phyloP scores from a whole-genome alignment of 306 rosid genomes.

The Vigna hirtella region DNA sequence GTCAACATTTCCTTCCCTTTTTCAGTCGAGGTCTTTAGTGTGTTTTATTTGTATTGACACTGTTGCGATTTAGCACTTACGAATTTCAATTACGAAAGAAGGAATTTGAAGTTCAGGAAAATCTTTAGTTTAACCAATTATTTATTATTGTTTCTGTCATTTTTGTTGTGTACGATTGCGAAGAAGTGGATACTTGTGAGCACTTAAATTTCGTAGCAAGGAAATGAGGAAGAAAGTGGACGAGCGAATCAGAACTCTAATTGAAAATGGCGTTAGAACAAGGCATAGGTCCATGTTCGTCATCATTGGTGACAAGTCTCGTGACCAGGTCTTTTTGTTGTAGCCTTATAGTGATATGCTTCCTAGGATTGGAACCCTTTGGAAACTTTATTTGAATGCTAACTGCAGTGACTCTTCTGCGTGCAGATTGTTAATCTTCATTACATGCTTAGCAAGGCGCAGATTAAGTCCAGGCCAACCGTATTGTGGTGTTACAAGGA shows the following conservation, averaged over 20 bases:
- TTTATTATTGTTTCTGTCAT: neutral
- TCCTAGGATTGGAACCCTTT: neutral
- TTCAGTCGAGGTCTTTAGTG: neutral
- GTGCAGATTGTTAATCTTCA: constrained; percentile 91
- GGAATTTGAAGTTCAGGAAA: no score
- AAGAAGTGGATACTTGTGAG: neutral
- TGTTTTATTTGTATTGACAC: neutral
- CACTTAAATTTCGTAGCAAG: constrained; percentile 29
- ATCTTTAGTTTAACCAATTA: no score
- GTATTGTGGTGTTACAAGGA: constrained; percentile 94
- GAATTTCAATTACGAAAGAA: no score
- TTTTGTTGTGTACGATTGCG: constrained; percentile 4
- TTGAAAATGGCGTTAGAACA: constrained; percentile 88
- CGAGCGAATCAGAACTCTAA: constrained; percentile 88
- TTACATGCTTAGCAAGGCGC: constrained; percentile 83
- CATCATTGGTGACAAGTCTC: constrained; percentile 94
- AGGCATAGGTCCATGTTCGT: constrained; percentile 88
- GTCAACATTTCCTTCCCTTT: neutral
- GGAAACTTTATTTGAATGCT: constrained; percentile 30
- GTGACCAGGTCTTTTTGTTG: constrained; percentile 67
- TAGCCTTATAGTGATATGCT: neutral
- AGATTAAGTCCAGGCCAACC: constrained; percentile 74
- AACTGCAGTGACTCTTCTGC: constrained; percentile 2
- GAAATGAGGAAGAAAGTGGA: constrained; percentile 95
- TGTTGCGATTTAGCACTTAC: neutral